A percentile compares a stretch with the other conserved stretches of the same genome.
phyloP scores from a whole-genome alignment of 1,139 yeast species.

The Sugiyamaella sp. region DNA sequence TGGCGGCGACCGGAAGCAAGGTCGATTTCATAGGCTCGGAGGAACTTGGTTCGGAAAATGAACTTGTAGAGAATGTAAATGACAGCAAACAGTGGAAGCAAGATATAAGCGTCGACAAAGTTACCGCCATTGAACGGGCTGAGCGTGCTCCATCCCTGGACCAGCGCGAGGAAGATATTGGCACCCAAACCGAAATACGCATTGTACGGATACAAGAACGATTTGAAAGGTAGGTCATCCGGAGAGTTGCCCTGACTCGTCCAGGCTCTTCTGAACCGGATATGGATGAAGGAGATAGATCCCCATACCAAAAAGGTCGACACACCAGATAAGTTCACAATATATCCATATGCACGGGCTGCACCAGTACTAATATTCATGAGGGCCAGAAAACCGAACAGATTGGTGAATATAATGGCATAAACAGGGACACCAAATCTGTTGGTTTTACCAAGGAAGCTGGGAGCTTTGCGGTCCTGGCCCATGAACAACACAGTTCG shows the following conservation, averaged over 20 bases:
- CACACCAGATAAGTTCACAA: conserved; percentile 72
- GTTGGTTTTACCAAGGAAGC: conserved; percentile 55
- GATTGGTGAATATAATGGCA: conserved; percentile 50
- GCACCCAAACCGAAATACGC: conserved; percentile 55
- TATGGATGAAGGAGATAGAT: conserved; percentile 53
- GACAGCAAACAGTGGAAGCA: conserved; percentile 59
- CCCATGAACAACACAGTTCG: conserved; percentile 64
- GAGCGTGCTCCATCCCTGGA: conserved; percentile 71
- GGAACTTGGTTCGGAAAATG: conserved; percentile 50
- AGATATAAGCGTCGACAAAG: conserved; percentile 67
- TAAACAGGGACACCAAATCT: conserved; percentile 64
- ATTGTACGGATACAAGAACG: conserved; percentile 56
- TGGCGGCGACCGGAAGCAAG: conserved; percentile 46
- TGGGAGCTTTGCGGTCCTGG: conserved; percentile 64
- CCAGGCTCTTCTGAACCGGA: conserved; percentile 58
- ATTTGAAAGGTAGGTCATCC: conserved; percentile 57
- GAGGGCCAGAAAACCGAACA: conserved; percentile 56
- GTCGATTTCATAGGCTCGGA: conserved; percentile 49
- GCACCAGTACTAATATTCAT: conserved; percentile 69
- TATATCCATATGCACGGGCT: conserved; percentile 75
- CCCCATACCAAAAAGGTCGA: conserved; percentile 58
- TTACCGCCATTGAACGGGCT: conserved; percentile 61
- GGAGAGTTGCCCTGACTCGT: conserved; percentile 49
- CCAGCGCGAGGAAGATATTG: conserved; percentile 57
- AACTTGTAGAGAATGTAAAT: conserved; percentile 48